A percentile compares a stretch with the other conserved stretches of the same genome.
These are phyloP conservation scores for Trichosporon sp. DNA, from an alignment of 1,284 basidiomycete species.

Conservation along the genomic window DNA sequence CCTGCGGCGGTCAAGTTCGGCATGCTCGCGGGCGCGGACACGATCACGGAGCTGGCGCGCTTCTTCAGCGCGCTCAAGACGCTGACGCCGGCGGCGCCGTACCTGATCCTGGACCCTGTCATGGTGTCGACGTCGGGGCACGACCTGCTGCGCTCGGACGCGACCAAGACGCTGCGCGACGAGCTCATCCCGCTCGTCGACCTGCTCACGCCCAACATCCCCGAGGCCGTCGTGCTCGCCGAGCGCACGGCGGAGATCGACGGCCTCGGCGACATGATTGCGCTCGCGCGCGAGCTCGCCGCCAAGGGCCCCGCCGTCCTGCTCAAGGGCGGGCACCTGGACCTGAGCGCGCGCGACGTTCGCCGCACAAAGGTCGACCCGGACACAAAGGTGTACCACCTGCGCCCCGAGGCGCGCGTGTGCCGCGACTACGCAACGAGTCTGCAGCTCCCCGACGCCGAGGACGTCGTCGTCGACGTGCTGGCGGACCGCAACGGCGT, in stretches of 20 bases:
- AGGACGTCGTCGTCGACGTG: conserved; percentile 69
- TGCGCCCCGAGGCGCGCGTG: conserved; percentile 29
- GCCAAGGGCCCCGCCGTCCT: conserved; percentile 61
- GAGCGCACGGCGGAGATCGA: conserved; percentile 46
- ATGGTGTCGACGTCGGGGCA: conserved; percentile 91
- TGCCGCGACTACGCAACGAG: conserved; percentile 21
- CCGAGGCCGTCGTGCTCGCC: conserved; percentile 65
- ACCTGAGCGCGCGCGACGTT: conserved; percentile 54
- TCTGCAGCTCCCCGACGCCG: conserved; percentile 3
- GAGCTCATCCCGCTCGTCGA: conserved; percentile 67
- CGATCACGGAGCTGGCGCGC: conserved; percentile 48
- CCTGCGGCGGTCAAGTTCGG: conserved; percentile 82
- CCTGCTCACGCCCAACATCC: conserved; percentile 81
- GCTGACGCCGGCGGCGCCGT: conserved; percentile 41
- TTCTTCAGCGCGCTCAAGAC: conserved; percentile 24
- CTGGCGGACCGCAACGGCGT: conserved; percentile 54
- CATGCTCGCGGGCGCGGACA: conserved; percentile 61
- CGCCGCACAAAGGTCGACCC: background rate
- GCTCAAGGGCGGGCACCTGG: conserved; percentile 83
- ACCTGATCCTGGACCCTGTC: conserved; percentile 80
- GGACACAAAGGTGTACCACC: conserved; percentile 15
- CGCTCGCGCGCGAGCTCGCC: conserved; percentile 57
- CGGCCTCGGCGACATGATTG: conserved; percentile 61
- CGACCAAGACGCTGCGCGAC: conserved; percentile 47
- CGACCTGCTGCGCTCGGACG: conserved; percentile 62